phyloP scores from a whole-genome alignment of 805 yeast species.

The Barnettozyma siamensis region DNA sequence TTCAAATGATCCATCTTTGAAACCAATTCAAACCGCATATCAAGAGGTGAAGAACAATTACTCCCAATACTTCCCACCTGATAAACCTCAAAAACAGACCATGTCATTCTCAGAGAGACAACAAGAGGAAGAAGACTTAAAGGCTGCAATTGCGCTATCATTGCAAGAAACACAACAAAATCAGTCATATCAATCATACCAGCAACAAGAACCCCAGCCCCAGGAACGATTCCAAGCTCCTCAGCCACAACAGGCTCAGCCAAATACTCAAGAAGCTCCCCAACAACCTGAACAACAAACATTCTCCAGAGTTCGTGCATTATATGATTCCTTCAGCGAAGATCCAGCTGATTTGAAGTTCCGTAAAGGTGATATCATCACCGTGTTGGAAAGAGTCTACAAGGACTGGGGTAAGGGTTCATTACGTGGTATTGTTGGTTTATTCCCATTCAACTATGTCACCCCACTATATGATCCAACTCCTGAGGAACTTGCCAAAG shows the following conservation, averaged over 20 bases:
- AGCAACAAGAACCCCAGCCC: constrained; percentile 7
- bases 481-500: constrained; percentile 49
- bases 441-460: constrained; percentile 91
- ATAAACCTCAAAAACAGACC: constrained; percentile 52
- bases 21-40: constrained; percentile 60
- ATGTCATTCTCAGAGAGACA: constrained; percentile 39
- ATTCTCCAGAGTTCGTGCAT: constrained; percentile 71
- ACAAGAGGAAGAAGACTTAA: constrained; percentile 75
- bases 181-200: constrained; percentile 13
- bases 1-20: constrained; percentile 68
- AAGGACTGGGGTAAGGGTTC: constrained; percentile 97
- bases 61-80: constrained; percentile 40
- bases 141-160: constrained; percentile 69
- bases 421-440: constrained; percentile 72
- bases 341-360: constrained; percentile 89
- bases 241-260: constrained; percentile 14
- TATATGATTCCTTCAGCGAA: constrained; percentile 71
- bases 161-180: constrained; percentile 28
- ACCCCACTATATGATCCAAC: constrained; percentile 67
- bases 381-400: constrained; percentile 81
- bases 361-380: constrained; percentile 79
- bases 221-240: constrained; percentile 7
- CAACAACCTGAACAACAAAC: constrained; percentile 12
- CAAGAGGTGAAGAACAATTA: constrained; percentile 38
- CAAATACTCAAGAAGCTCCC: constrained; percentile 16